Conservation (phyloP, 768 basidiomycete genomes). For the Boletus bicolor region DNA sequence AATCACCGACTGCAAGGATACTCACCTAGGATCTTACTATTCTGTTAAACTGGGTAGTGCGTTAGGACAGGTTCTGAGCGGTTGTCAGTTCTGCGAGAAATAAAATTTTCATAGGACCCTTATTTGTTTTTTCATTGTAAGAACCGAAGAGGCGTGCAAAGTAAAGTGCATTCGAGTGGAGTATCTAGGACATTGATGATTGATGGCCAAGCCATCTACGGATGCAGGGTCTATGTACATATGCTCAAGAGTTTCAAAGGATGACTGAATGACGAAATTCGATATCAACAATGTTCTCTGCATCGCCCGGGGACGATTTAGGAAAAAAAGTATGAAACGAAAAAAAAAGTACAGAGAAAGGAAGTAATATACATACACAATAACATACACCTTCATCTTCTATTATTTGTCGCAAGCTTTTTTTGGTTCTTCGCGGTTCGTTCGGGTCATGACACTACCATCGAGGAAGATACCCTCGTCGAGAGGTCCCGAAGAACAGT, state of each 20-base stretch:
- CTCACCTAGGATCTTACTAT: too few relatives aligned
- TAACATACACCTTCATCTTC: conserved; percentile 26
- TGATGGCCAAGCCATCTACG: conserved; percentile 5
- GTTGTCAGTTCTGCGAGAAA: too few relatives aligned
- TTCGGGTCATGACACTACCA: conserved; percentile 10
- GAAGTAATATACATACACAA: conserved; percentile 33
- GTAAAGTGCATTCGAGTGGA: conserved; percentile 8
- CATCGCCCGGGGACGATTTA: not conserved
- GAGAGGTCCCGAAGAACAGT: conserved; percentile 59
- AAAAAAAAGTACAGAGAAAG: not conserved
- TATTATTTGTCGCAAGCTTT: not conserved
- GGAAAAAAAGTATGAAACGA: conserved; percentile 10
- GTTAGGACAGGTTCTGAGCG: too few relatives aligned
- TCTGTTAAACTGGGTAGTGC: too few relatives aligned
- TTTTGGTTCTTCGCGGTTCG: conserved; percentile 1
- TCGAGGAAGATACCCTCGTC: conserved; percentile 8
- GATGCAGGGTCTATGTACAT: conserved; percentile 18
- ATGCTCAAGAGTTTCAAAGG: conserved; percentile 9
- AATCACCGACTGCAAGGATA: too few relatives aligned
- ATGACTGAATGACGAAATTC: conserved; percentile 6
- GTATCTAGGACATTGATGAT: conserved; percentile 10
- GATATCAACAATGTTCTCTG: not conserved
- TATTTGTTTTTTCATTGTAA: too few relatives aligned
- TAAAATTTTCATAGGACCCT: too few relatives aligned
- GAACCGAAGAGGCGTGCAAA: not conserved